Evolutionary conservation across 2,329 filamentous ascomycete genomes (phyloP), one percentile per base, ranked within the genome.

Genomic region (Aureobasidium sp.): DNA sequence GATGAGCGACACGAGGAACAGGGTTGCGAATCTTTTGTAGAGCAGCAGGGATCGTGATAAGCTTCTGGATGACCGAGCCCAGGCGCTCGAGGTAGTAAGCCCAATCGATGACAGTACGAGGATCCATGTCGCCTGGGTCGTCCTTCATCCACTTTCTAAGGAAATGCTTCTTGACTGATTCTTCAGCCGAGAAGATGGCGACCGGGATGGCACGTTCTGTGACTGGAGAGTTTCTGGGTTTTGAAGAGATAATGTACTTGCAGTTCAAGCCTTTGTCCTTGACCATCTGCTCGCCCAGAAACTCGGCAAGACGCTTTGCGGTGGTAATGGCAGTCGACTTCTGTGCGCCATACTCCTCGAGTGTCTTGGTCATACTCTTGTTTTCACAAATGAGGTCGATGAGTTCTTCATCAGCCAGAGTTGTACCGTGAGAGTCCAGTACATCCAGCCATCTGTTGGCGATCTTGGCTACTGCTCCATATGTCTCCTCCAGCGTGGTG

Each of bases 321-420:
- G 94, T 99, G 2, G 94, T 99, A 73, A 99, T 99, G n/a, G 94
- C 96, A 1, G 94, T 99, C 0, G 93, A 97, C 73, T 99, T 99
- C 70, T 99, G 95, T 8, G 78, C 79, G 20, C 92, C 94, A 67
- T 99, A 99, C 75, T 99, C 95, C 67, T 97, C 93, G 1, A 99
- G 79, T 0, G 94, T 95, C 77, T 99, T 99, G 20, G 87, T 84
- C 94, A 99, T 99, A 78, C 86, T 97, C 78, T 95, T 88, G 77
- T 99, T 99, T 75, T 99, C 94, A 55, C 92, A 97, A 85, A 99
- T 99, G n/a, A 99, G 87, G 70, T 99, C 93, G 75, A 99, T 97
- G 44, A 99, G 83, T 72, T 99, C 94, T 72, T 97, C 93, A 68
- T 99, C 93, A 0, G 93, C 92, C 15, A 99, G 79, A 1, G 92